phyloP scores from a whole-genome alignment of 2,329 filamentous ascomycete species.

The Lecanosticta acicola region DNA sequence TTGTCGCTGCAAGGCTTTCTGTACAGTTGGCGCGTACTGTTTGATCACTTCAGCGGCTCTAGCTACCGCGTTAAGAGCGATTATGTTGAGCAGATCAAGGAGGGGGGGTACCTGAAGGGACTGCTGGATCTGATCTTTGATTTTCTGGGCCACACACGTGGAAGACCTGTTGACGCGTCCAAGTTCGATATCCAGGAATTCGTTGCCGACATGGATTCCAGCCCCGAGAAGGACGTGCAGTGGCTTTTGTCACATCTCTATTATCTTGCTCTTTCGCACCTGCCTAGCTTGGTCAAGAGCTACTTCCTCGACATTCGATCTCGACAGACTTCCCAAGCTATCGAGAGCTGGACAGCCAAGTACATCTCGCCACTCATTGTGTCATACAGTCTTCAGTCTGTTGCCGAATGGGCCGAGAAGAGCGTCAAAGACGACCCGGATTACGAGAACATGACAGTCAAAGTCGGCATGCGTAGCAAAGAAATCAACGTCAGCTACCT shows the following conservation, averaged over 20 bases:
- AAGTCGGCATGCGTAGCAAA: conserved; percentile 62
- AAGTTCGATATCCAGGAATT: conserved; percentile 66
- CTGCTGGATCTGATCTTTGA: conserved; percentile 78
- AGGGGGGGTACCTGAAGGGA: conserved; percentile 60
- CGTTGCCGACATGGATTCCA: conserved; percentile 51
- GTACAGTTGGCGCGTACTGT: conserved; percentile 82
- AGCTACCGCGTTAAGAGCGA: conserved; percentile 74
- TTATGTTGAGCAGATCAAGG: conserved; percentile 74
- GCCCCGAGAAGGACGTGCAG: conserved; percentile 67
- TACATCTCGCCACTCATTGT: conserved; percentile 69
- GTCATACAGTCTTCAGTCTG: conserved; percentile 59
- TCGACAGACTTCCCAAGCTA: conserved; percentile 67
- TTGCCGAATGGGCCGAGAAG: conserved; percentile 58
- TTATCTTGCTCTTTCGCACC: conserved; percentile 71
- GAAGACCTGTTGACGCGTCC: conserved; percentile 62
- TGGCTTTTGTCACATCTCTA: conserved; percentile 82
- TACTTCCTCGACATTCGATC: conserved; percentile 79
- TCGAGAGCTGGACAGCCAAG: conserved; percentile 80
- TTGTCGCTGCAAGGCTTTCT: conserved; percentile 70
- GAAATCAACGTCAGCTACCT: conserved; percentile 82
- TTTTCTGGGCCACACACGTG: conserved; percentile 71
- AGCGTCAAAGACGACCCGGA: conserved; percentile 35
- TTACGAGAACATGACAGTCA: conserved; percentile 58
- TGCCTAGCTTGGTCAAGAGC: conserved; percentile 69
- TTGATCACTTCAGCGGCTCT: conserved; percentile 63